Evolutionary conservation across 176 grass and related monocot species (phyloP).

Genomic region (Oryza brachyantha): DNA sequence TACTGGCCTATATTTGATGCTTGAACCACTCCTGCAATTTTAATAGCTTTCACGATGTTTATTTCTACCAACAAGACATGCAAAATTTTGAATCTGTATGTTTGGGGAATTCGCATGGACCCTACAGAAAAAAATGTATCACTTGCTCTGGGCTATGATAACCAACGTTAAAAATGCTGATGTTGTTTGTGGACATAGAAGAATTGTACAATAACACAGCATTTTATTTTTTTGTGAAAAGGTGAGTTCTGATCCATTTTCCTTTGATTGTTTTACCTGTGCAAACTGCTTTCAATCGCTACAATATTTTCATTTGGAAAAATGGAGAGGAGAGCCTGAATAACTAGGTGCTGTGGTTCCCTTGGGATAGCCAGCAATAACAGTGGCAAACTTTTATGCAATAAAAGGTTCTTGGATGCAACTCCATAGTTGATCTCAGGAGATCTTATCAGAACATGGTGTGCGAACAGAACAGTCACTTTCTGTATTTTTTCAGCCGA

Average conservation of each 20-base stretch:
- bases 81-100: not conserved
- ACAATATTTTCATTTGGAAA: not conserved
- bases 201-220: not conserved
- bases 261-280: not conserved
- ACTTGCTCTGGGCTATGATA: not conserved
- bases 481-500: conserved; percentile 29
- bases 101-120: not conserved
- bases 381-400: not conserved
- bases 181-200: conserved; percentile 14
- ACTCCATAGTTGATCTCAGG: conserved; percentile 15
- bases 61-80: not conserved
- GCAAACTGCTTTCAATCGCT: not conserved
- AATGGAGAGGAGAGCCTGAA: not conserved
- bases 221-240: not conserved
- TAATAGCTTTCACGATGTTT: not conserved
- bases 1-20: not conserved
- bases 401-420: conserved; percentile 1
- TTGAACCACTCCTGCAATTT: not conserved
- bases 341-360: not conserved
- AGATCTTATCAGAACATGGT: conserved; percentile 18
- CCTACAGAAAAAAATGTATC: not conserved
- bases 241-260: not conserved
- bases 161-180: not conserved
- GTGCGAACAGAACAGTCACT: conserved; percentile 22
- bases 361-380: conserved; percentile 5